These are phyloP conservation scores for Kodamaea fukazawae DNA, from an alignment of 805 yeast species.

Conservation along the genomic window DNA sequence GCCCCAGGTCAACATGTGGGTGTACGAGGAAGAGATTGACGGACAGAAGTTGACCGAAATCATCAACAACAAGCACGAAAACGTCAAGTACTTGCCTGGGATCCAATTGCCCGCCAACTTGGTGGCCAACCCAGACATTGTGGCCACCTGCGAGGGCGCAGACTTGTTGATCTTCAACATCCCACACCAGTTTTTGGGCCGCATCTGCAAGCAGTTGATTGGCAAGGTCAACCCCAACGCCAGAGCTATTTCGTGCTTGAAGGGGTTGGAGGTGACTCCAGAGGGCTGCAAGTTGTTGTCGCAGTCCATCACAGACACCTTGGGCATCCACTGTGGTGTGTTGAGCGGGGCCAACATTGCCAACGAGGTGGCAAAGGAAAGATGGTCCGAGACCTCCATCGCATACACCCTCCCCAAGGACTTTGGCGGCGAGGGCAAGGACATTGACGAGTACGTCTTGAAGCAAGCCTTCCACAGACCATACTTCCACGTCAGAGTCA, in stretches of 20 bases:
- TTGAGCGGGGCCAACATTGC: constrained; percentile 97
- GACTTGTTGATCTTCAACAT: constrained; percentile 90
- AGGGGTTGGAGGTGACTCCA: constrained; percentile 87
- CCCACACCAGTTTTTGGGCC: constrained; percentile 92
- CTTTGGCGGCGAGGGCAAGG: constrained; percentile 63
- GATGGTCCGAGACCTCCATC: constrained; percentile 97
- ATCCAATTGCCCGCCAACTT: constrained; percentile 84
- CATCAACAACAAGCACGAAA: constrained; percentile 87
- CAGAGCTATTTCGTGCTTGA: constrained; percentile 92
- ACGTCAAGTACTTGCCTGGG: constrained; percentile 91
- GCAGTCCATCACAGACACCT: constrained; percentile 70
- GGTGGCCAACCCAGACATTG: constrained; percentile 81
- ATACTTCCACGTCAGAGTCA: constrained; percentile 93
- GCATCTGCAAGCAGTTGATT: constrained; percentile 69
- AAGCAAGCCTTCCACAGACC: constrained; percentile 93
- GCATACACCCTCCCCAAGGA: constrained; percentile 80
- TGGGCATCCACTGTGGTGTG: constrained; percentile 93
- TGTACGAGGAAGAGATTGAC: constrained; percentile 76
- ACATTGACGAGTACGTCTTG: constrained; percentile 68
- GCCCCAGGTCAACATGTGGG: constrained; percentile 91
- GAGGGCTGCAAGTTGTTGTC: constrained; percentile 84
- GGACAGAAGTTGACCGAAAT: constrained; percentile 85
- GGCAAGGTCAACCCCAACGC: constrained; percentile 69
- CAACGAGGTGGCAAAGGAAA: constrained; percentile 91
- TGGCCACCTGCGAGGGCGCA: constrained; percentile 72